Evolutionary conservation across 2,329 filamentous ascomycete genomes (phyloP).

Genomic region (Tolypocladium ophioglossoides): DNA sequence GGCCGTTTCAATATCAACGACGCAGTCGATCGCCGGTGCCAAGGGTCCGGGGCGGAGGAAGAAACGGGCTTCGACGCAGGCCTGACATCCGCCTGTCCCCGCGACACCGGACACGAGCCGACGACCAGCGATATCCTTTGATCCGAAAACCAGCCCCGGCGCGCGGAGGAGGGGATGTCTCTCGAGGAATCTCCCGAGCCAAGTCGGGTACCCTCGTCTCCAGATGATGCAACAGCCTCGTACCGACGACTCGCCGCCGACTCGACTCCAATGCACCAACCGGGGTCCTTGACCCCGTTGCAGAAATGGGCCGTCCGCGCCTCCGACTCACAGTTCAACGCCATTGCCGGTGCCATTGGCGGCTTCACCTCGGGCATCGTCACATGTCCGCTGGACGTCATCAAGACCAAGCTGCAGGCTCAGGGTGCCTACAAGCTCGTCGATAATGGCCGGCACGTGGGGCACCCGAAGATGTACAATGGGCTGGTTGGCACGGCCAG

Average conservation of each 20-base stretch:
- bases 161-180: conserved; percentile 33
- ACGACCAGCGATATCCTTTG: not conserved
- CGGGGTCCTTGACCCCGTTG: conserved; percentile 28
- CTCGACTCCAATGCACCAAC: conserved; percentile 17
- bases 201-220: conserved; percentile 16
- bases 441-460: conserved; percentile 37
- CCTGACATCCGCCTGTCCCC: not conserved
- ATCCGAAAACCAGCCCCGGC: not conserved
- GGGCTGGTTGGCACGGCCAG: conserved; percentile 79
- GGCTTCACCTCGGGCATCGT: conserved; percentile 90
- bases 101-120: not conserved
- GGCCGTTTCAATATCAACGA: not conserved
- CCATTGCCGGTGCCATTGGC: conserved; percentile 75
- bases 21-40: not conserved
- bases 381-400: conserved; percentile 95
- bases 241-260: conserved; percentile 19
- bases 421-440: conserved; percentile 68
- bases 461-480: conserved; percentile 58
- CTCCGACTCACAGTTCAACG: conserved; percentile 61
- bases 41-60: not conserved
- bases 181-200: conserved; percentile 33
- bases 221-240: conserved; percentile 25
- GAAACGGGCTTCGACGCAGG: not conserved
- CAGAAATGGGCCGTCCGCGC: conserved; percentile 46
- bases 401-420: conserved; percentile 96